phyloP scores from a whole-genome alignment of 192 early-diverging fungal genomes.

The Radiomyces spectabilis region DNA sequence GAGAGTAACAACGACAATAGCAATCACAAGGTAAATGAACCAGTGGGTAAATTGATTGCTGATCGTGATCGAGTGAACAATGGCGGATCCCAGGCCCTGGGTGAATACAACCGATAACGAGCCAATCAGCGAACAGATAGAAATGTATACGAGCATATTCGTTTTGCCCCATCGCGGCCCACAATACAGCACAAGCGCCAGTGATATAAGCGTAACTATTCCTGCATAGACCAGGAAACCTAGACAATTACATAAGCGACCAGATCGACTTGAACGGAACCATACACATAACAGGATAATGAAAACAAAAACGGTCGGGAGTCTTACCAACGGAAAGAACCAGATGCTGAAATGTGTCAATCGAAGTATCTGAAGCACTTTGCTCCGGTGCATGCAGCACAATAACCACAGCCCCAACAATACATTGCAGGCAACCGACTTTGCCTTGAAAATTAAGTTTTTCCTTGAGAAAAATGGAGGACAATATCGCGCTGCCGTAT shows the following conservation, averaged over 20 bases:
- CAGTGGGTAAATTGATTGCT: conserved; percentile 77
- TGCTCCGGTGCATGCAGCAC: conserved; percentile 82
- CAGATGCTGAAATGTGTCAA: conserved; percentile 66
- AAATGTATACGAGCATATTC: conserved; percentile 82
- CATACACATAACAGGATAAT: conserved; percentile 40
- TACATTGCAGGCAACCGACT: conserved; percentile 82
- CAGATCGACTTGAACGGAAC: too few relatives aligned
- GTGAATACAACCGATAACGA: conserved; percentile 82
- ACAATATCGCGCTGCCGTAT: conserved; percentile 77
- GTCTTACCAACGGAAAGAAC: conserved; percentile 14
- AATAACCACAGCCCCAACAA: conserved; percentile 78
- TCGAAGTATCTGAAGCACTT: conserved; percentile 54
- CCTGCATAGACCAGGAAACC: conserved; percentile 69
- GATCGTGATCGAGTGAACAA: conserved; percentile 80
- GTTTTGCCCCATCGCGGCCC: conserved; percentile 70
- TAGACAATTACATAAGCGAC: too few relatives aligned
- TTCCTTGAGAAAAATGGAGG: conserved; percentile 82
- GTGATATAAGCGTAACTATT: conserved; percentile 48
- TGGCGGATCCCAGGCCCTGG: conserved; percentile 82
- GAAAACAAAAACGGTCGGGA: neutral
- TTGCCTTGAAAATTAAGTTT: conserved; percentile 72
- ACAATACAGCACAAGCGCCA: conserved; percentile 66
- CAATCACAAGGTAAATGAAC: conserved; percentile 76
- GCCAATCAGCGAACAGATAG: conserved; percentile 87
- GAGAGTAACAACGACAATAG: conserved; percentile 69